Evolutionary conservation across 192 early-diverging fungal genomes (phyloP), one percentile per base, ranked within the genome.

Genomic region (Entomortierella chlamydospora): DNA sequence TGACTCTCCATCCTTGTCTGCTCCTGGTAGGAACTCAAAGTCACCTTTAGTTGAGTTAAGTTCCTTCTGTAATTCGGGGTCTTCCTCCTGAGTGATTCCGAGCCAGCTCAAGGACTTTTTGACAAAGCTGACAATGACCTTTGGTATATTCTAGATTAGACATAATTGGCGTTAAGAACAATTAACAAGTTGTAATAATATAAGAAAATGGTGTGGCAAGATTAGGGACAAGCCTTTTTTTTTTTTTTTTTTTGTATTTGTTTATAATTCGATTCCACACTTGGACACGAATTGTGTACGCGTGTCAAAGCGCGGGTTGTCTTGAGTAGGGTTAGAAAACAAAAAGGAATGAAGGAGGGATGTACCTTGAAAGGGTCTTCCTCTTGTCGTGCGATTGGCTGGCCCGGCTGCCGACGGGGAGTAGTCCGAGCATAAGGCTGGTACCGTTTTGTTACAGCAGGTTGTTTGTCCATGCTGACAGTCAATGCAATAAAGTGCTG

Each of bases 81-180:
- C 65, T 2, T 45, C 25, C 0, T 58, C 39, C 23, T 41, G 17
- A 3, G 57, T 60, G n/a, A 74, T 61, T n/a, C 72, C 72, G 12
- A 74, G 42, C 57, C 63, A 74, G 0, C 4, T 55, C 3, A 74
- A 26, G 3, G 72, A 66, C 8, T 60, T 66, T 34, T 74, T 74
- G 11, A 74, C 33, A 28, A 74, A 62, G 29, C 30, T 50, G 20
- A 39, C 41, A n/a, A 74, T 56, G 2, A 67, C 57, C 9, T 39
- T 51, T 10, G 72, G 72, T 17, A 74, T 50, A 20, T 67, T 42
- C 63, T 67, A 58, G 33, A 25, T 1, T 31, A 39, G 39, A 42
- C 18, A 6, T 3, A 37, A 18, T 43, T n/a, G n/a, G n/a, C n/a
- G n/a, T n/a, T n/a, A n/a, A n/a, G n/a, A n/a, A n/a, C n/a, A n/a